Evolutionary conservation across 2,329 filamentous ascomycete species (phyloP), one percentile per base, ranked within the genome.

Genomic region (Ceratocystis ficicola): DNA sequence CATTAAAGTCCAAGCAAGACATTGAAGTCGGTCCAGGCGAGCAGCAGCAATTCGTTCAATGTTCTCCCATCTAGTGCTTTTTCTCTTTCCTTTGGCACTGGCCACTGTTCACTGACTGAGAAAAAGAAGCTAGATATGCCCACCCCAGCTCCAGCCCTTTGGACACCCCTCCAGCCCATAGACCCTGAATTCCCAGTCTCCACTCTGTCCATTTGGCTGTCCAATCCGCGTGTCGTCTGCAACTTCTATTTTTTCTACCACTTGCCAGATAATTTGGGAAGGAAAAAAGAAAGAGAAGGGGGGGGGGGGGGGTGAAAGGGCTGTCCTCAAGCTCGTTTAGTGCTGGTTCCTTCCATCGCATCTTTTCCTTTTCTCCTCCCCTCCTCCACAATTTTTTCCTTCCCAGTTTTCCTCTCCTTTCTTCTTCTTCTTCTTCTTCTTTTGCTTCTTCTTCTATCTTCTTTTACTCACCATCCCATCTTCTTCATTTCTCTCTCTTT

Each of bases 401-500:
- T 64, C 41, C 52, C 20, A 48, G 57, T 44, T 59, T 59, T 72
- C 71, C 69, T 70, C 72, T 70, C 69, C 70, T 70, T 69, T 69
- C 66, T 69, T 70, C 70, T 69, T 71, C 69, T 70, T 73, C 71
- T 65, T 70, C 67, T 65, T 70, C 67, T 71, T 73, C 69, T 71
- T 72, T 71, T 73, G 72, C 65, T 68, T 69, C 69, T 71, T 71
- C 70, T 72, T 71, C 69, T 66, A 71, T 71, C 70, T 70, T 71
- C 68, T 69, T 68, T 69, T 66, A 71, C 69, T 72, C 69, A 71
- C 70, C 70, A 72, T 70, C 69, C 71, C 70, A 71, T 71, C 70
- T 71, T 72, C 71, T 72, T 72, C 72, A 71, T 71, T 41, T 41
- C 36, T 71, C 71, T 71, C 72, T 70, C 71, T 71, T 70, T 72